Conservation (phyloP, 805 yeast species). For the Metschnikowia kunwiensis region DNA sequence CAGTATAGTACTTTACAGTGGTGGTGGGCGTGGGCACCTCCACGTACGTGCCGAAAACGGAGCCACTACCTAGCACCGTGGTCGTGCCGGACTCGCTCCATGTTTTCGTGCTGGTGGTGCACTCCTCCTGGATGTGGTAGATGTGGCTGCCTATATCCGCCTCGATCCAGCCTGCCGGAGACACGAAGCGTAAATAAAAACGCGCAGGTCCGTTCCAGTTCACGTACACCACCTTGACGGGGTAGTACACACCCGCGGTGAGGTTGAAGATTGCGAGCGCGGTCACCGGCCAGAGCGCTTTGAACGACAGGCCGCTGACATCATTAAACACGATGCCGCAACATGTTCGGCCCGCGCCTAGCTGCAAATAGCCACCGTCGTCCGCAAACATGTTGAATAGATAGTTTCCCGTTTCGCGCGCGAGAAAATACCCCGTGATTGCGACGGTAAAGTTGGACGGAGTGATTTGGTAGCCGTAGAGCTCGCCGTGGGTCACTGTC, state of each 20-base stretch:
- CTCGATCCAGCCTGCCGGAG: conserved; percentile 2
- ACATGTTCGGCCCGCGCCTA: conserved; percentile 6
- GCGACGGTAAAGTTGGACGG: conserved; percentile 4
- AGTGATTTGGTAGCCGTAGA: neutral
- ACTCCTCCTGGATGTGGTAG: conserved; percentile 3
- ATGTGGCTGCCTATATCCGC: conserved; percentile 8
- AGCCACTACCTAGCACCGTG: neutral
- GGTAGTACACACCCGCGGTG: conserved; percentile 5
- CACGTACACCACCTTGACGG: conserved; percentile 11
- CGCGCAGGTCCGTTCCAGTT: conserved; percentile 12
- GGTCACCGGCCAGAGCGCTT: neutral
- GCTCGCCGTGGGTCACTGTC: neutral
- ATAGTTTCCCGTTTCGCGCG: conserved; percentile 3
- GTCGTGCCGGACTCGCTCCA: conserved; percentile 2
- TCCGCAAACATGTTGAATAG: neutral
- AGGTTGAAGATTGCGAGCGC: conserved; percentile 1
- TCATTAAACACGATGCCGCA: conserved; percentile 7
- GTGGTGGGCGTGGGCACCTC: neutral
- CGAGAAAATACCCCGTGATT: conserved; percentile 4
- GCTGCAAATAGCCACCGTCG: conserved; percentile 2
- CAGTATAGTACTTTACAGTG: neutral
- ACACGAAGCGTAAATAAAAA: conserved; percentile 1
- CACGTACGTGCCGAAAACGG: neutral
- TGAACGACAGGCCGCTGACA: neutral
- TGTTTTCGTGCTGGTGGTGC: neutral